Conservation (phyloP, 768 basidiomycete genomes). For the Leccinum variicolor region DNA sequence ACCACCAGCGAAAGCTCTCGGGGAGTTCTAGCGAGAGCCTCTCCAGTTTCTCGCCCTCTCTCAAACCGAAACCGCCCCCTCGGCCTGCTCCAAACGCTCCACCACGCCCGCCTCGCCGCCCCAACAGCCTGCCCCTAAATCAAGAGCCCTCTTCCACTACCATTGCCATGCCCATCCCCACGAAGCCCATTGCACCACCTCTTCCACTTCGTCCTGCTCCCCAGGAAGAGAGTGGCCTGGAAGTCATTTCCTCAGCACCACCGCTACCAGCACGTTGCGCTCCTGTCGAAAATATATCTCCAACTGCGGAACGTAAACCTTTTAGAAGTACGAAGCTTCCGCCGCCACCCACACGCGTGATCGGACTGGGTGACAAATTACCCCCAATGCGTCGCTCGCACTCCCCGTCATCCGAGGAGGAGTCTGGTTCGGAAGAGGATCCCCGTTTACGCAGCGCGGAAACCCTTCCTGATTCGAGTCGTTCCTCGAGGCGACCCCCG, state of each 20-base stretch:
- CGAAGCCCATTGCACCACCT: conserved; percentile 30
- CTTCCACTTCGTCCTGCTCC: conserved; percentile 38
- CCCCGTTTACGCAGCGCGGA: conserved; percentile 44
- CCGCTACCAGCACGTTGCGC: conserved; percentile 37
- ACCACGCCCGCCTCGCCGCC: conserved; percentile 22
- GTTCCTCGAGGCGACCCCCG: conserved; percentile 57
- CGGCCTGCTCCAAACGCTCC: conserved; percentile 16
- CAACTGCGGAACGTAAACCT: conserved; percentile 24
- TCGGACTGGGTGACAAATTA: conserved; percentile 65
- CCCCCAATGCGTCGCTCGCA: conserved; percentile 54
- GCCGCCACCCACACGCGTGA: conserved; percentile 74
- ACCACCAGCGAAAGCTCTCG: conserved; percentile 12
- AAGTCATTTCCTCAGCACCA: conserved; percentile 13
- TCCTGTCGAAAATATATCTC: conserved; percentile 20
- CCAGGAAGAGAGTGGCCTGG: conserved; percentile 9
- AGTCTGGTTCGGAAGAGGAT: conserved; percentile 62
- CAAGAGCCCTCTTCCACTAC: background rate
- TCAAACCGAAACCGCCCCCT: conserved; percentile 22
- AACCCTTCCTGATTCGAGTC: conserved; percentile 64
- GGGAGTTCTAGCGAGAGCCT: conserved; percentile 24
- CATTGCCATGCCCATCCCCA: conserved; percentile 8
- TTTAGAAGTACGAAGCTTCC: conserved; percentile 42
- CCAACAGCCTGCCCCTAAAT: background rate
- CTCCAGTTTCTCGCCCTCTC: conserved; percentile 4
- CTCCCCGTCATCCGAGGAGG: conserved; percentile 46